Conservation (phyloP, 2,329 filamentous ascomycete genomes). For the Chaetomium sp. region DNA sequence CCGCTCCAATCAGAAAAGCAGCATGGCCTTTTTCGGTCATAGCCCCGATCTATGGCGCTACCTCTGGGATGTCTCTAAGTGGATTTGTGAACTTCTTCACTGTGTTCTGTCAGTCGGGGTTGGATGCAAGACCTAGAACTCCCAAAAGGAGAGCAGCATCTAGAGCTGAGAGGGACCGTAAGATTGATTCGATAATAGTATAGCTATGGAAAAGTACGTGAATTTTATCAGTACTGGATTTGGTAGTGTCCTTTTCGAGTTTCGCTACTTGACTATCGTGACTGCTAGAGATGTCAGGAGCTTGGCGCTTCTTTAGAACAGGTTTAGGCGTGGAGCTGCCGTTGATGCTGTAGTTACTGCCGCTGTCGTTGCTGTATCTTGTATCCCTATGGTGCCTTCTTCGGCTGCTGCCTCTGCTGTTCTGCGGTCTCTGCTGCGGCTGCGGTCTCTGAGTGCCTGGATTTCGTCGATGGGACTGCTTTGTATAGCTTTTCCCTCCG, state of each 20-base stretch:
- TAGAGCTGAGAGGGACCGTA: background rate
- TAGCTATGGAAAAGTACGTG: background rate
- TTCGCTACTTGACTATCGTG: too few species aligned
- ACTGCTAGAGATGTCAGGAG: too few species aligned
- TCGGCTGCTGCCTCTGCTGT: too few species aligned
- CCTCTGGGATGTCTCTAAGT: background rate
- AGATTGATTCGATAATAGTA: background rate
- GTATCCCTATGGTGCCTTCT: too few species aligned
- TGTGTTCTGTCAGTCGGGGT: background rate
- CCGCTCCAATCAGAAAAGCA: background rate
- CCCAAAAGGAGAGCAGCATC: background rate
- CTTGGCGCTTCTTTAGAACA: too few species aligned
- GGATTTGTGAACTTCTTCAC: background rate
- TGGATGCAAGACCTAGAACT: background rate
- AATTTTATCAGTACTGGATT: too few species aligned
- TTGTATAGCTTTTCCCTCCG: background rate
- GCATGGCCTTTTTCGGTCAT: background rate
- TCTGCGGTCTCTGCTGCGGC: too few species aligned
- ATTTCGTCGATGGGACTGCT: background rate
- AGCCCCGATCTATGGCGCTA: background rate
- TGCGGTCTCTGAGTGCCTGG: background rate
- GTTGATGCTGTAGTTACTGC: too few species aligned
- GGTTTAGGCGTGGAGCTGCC: too few species aligned
- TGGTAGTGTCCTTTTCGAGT: too few species aligned
- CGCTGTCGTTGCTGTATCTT: too few species aligned